Evolutionary conservation across 129 eudicot genomes (phyloP).

Genomic region (Helichrysum umbraculigerum): DNA sequence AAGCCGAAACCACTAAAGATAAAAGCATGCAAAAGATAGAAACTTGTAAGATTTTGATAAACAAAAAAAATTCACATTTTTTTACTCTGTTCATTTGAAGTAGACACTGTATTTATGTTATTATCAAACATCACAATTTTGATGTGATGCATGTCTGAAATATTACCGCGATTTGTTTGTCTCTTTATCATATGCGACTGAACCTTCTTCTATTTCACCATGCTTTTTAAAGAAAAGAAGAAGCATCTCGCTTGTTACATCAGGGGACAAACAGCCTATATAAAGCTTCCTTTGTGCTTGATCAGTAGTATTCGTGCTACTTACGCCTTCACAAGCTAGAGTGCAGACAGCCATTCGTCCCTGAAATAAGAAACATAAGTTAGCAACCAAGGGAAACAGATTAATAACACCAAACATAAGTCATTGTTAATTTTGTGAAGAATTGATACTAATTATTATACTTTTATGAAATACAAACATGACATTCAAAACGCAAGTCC

Average conservation of each 20-base stretch:
- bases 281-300: slow-evolving; percentile 75
- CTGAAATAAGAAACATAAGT: slow-evolving; percentile 30
- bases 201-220: slow-evolving; percentile 79
- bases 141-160: not conserved
- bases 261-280: slow-evolving; percentile 70
- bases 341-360: slow-evolving; percentile 77
- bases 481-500: not conserved
- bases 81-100: not conserved
- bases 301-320: slow-evolving; percentile 44
- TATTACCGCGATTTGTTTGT: slow-evolving; percentile 61
- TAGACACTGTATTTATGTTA: not conserved
- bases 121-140: not conserved
- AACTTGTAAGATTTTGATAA: slow-evolving; percentile 5
- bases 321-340: slow-evolving; percentile 72
- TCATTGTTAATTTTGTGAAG: too few species aligned
- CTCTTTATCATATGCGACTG: slow-evolving; percentile 79
- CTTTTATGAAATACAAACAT: not conserved
- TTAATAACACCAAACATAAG: not conserved
- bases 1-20: slow-evolving; percentile 70
- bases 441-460: too few species aligned
- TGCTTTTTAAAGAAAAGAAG: slow-evolving; percentile 52
- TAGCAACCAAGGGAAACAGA: not conserved
- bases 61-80: not conserved
- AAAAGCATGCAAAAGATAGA: slow-evolving; percentile 13
- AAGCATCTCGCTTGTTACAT: slow-evolving; percentile 62